Evolutionary conservation across 306 rosid species (phyloP).

Genomic region (Hippophae tibetana): DNA sequence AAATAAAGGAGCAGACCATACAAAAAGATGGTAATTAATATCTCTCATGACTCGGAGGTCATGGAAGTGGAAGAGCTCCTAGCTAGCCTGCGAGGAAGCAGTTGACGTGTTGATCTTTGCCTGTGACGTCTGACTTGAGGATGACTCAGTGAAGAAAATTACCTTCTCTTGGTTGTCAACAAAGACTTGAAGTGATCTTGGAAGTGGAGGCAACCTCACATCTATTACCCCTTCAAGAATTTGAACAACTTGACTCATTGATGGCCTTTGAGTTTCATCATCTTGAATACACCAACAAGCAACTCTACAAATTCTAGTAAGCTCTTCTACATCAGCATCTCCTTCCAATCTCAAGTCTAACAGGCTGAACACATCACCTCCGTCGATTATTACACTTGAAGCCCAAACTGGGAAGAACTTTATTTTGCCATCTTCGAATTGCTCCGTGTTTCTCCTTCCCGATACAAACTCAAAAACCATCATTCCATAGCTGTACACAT

Average conservation of each 20-base stretch:
- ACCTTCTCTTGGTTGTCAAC: slow-evolving; percentile 42
- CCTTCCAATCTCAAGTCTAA: slow-evolving; percentile 50
- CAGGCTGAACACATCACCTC: slow-evolving; percentile 36
- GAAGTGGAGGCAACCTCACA: slow-evolving; percentile 54
- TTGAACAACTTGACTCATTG: slow-evolving; percentile 80
- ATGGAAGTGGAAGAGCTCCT: slow-evolving; percentile 24
- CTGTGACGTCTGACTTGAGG: slow-evolving; percentile 41
- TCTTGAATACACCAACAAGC: slow-evolving; percentile 93
- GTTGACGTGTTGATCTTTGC: slow-evolving; percentile 27
- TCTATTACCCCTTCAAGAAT: slow-evolving; percentile 57
- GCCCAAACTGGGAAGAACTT: slow-evolving; percentile 57
- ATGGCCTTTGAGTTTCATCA: slow-evolving; percentile 54
- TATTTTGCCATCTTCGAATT: slow-evolving; percentile 39
- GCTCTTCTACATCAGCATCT: slow-evolving; percentile 40
- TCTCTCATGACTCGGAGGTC: slow-evolving; percentile 16
- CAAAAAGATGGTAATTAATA: neutral
- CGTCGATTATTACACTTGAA: slow-evolving; percentile 30
- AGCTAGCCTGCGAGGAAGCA: slow-evolving; percentile 31
- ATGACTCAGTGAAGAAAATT: slow-evolving; percentile 51
- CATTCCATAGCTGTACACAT: slow-evolving; percentile 89
- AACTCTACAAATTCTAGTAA: slow-evolving; percentile 37
- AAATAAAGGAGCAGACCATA: neutral
- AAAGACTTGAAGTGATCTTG: slow-evolving; percentile 43
- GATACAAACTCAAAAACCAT: slow-evolving; percentile 78
- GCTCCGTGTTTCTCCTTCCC: slow-evolving; percentile 70